phyloP scores from a whole-genome alignment of 176 grass and related monocot species.

The Musa itinerans region DNA sequence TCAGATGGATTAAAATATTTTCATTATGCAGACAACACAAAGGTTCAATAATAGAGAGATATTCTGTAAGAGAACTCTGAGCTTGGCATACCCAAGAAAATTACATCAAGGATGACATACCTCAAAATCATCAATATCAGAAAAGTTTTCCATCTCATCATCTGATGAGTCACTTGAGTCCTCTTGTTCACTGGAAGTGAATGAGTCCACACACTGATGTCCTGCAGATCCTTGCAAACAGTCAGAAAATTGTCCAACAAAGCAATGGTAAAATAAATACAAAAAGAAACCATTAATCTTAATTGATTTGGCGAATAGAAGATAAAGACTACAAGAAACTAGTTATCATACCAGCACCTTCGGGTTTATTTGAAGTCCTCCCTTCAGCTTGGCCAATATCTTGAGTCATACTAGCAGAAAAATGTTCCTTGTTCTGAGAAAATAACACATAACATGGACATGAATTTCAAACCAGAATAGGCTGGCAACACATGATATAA shows the following conservation, averaged over 20 bases:
- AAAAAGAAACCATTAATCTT: neutral
- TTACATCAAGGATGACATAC: slow-evolving; percentile 25
- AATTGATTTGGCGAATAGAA: no score
- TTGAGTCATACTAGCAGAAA: slow-evolving; percentile 9
- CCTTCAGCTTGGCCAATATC: slow-evolving; percentile 26
- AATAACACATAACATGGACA: neutral
- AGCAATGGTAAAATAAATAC: neutral
- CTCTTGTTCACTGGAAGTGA: slow-evolving; percentile 5
- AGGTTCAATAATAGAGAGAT: neutral
- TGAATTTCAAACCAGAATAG: neutral
- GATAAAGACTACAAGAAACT: no score
- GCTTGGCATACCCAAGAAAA: no score
- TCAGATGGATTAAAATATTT: neutral
- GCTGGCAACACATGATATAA: neutral
- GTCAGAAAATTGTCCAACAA: neutral
- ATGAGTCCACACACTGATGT: slow-evolving; percentile 14
- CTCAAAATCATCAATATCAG: slow-evolving; percentile 86
- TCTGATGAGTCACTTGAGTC: slow-evolving; percentile 32
- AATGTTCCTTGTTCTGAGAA: slow-evolving; percentile 2
- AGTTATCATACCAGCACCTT: slow-evolving; percentile 25
- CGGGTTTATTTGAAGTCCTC: slow-evolving; percentile 26
- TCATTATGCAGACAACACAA: neutral
- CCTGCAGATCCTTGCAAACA: slow-evolving; percentile 3
- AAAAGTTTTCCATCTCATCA: slow-evolving; percentile 52
- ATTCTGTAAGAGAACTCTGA: neutral